Evolutionary conservation across 192 early-diverging fungal species (phyloP).

Genomic region (Neocallimastix lanati): DNA sequence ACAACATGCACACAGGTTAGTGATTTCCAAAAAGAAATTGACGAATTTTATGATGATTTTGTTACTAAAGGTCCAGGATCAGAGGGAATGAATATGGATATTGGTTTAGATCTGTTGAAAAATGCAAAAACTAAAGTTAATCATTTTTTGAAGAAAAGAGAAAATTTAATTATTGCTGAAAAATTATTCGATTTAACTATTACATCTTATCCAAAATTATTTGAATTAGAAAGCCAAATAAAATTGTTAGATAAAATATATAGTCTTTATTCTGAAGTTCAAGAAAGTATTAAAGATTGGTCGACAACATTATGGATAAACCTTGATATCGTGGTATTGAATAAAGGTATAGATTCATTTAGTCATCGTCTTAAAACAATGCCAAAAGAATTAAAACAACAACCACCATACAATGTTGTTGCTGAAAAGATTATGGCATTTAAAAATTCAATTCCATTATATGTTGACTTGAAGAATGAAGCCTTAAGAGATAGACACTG

Average conservation of each 20-base stretch:
- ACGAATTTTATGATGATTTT: conserved; percentile 32
- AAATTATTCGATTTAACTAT: conserved; percentile 38
- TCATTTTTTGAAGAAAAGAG: conserved; percentile 16
- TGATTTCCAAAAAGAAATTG: conserved; percentile 24
- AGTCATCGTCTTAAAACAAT: conserved; percentile 22
- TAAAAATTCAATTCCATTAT: conserved; percentile 38
- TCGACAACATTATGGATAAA: conserved; percentile 44
- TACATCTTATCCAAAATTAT: conserved; percentile 39
- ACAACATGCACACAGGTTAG: conserved; percentile 30
- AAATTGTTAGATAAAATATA: conserved; percentile 19
- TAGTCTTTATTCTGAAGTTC: conserved; percentile 32
- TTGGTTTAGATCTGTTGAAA: conserved; percentile 22
- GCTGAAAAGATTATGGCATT: conserved; percentile 44
- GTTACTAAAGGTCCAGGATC: conserved; percentile 27
- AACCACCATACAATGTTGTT: conserved; percentile 41
- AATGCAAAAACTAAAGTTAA: conserved; percentile 22
- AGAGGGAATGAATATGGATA: conserved; percentile 29
- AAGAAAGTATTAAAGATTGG: conserved; percentile 31
- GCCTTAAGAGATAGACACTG: neutral
- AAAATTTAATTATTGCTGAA: conserved; percentile 33
- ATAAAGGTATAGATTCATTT: conserved; percentile 35
- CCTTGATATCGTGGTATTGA: conserved; percentile 32
- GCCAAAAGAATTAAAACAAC: conserved; percentile 37
- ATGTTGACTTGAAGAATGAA: neutral
- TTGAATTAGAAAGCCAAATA: conserved; percentile 31